Percentiles rank a stretch among this genome's conserved stretches.
Evolutionary conservation across 2,329 filamentous ascomycete species (phyloP).

Genomic region (Neocucurbitaria cava): DNA sequence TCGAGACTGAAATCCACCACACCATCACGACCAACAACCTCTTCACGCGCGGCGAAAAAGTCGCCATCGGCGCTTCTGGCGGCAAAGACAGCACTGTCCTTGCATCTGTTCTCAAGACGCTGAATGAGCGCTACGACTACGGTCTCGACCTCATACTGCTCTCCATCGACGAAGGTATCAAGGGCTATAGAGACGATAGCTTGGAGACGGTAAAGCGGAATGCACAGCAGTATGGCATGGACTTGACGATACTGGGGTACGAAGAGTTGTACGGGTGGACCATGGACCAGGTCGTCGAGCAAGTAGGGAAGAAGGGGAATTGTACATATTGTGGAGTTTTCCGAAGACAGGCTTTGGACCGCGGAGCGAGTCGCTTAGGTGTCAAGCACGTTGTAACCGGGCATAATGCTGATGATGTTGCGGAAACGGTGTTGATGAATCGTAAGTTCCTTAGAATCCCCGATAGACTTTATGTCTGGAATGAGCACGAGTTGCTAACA

Average conservation of each 20-base stretch:
- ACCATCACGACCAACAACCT: slow-evolving; percentile 84
- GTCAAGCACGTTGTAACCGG: slow-evolving; percentile 96
- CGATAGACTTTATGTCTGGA: neutral
- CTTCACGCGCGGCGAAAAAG: slow-evolving; percentile 81
- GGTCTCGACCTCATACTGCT: slow-evolving; percentile 84
- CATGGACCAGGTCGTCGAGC: slow-evolving; percentile 97
- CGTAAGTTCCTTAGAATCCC: slow-evolving; percentile 34
- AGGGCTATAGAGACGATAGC: slow-evolving; percentile 94
- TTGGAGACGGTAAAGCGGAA: slow-evolving; percentile 97
- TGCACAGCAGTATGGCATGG: slow-evolving; percentile 87
- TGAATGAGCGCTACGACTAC: slow-evolving; percentile 90
- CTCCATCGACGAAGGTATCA: slow-evolving; percentile 96
- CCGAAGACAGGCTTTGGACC: slow-evolving; percentile 88
- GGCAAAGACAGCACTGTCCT: slow-evolving; percentile 98
- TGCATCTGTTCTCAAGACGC: slow-evolving; percentile 89
- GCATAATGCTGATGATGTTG: slow-evolving; percentile 96
- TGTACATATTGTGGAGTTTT: slow-evolving; percentile 99
- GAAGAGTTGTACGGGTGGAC: slow-evolving; percentile 97
- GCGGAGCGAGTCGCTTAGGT: slow-evolving; percentile 83
- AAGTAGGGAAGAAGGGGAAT: slow-evolving; percentile 97
- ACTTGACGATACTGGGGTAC: slow-evolving; percentile 90
- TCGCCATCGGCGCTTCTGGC: slow-evolving; percentile 95
- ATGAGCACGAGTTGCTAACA: slow-evolving; percentile 12
- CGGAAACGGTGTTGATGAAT: slow-evolving; percentile 98
- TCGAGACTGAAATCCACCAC: slow-evolving; percentile 92